Base-by-base conservation (phyloP, 495 filamentous ascomycete species). In the Annulohypoxylon maeteangense region DNA sequence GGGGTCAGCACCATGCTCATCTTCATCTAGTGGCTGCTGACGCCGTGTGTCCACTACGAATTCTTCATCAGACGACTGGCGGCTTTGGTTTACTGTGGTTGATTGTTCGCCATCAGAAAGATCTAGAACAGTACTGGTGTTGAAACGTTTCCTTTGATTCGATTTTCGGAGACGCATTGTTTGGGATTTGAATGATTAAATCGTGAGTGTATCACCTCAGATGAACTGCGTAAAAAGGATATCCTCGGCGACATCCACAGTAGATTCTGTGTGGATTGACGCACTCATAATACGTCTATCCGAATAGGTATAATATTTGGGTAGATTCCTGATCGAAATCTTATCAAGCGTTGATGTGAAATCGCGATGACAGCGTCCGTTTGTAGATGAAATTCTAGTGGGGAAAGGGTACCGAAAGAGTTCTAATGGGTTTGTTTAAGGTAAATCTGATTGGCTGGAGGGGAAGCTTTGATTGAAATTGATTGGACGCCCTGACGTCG, bases 101-200 rank as follows among this genome's bases (percentile, higher is more conserved):
- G 50, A 27, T 36, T 60, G 40, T 47, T 75, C 75, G 20, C 25
- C 62, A 34, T 73, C 72, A 11, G 72, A 72, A 29, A 61, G 23
- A n/a, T 66, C 66, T 16, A 54, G 12, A 48, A 47, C 8, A 8
- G 60, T 25, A 27, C 7, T 18, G 12, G 64, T 20, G 11, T 53
- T 27, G 25, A 70, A 71, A 2, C 32, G 70, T 45, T 72, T 78
- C 25, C 53, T 45, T 32, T 62, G 59, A 31, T 77, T 74, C 55
- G 73, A 74, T 56, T 74, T 61, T 58, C 74, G 68, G 62, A 74
- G 75, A 34, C 58, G 61, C 75, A 77, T 77, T 1, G 36, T 40
- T 10, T 38, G 12, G 12, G 12, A 12, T 38, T 38, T 11, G 34
- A 38, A 38, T 40, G 14, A 12, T 29, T 29, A 29, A n/a, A 5